Conservation (phyloP, 371 early-diverging fungal genomes). For the Vairimorpha necatrix region DNA sequence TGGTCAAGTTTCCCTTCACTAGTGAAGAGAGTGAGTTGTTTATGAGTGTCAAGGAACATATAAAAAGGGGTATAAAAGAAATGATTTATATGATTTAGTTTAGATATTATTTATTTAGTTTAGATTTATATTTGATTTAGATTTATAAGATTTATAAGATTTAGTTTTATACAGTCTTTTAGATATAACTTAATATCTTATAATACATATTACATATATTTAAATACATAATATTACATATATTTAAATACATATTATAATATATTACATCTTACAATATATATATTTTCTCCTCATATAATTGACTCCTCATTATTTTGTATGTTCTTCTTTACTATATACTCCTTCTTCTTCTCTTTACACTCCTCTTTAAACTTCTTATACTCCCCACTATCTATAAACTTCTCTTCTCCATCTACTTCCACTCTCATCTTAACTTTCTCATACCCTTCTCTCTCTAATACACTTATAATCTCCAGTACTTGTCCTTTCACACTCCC, state of each 20-base stretch:
- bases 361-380: slow-evolving; percentile 1
- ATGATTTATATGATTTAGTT: too few species aligned
- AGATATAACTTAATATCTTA: too few species aligned
- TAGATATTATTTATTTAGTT: too few species aligned
- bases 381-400: background rate
- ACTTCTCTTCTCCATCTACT: background rate
- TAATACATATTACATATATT: too few species aligned
- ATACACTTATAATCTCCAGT: slow-evolving; percentile 51
- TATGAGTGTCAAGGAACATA: slow-evolving; percentile 62
- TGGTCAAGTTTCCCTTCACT: slow-evolving; percentile 63
- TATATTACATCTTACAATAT: too few species aligned
- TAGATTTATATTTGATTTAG: too few species aligned
- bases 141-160: too few species aligned
- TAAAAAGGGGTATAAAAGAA: background rate
- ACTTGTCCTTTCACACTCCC: slow-evolving; percentile 53
- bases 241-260: too few species aligned
- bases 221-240: too few species aligned
- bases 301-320: background rate
- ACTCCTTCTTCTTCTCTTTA: background rate
- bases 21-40: slow-evolving; percentile 60
- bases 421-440: slow-evolving; percentile 36
- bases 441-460: slow-evolving; percentile 50
- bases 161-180: too few species aligned
- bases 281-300: too few species aligned
- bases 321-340: slow-evolving; percentile 9